Conservation (phyloP, 2,329 filamentous ascomycete species). For the Phialophora macrospora region DNA sequence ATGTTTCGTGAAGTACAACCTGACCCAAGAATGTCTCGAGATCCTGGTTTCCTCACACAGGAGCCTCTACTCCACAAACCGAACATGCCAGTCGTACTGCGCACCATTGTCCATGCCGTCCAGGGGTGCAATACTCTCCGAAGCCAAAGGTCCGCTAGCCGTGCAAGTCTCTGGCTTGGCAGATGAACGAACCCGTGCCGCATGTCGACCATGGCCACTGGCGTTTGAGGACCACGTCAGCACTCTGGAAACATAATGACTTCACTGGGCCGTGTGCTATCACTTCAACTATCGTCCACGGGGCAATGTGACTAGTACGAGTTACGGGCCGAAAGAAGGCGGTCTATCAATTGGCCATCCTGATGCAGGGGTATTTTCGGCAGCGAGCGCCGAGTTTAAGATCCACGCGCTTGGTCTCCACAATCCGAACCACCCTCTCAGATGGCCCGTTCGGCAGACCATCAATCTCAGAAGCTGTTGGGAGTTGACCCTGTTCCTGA, state of each 20-base stretch:
- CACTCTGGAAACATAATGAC: not conserved
- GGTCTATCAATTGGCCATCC: not conserved
- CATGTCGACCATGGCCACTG: not conserved
- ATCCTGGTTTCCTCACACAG: not conserved
- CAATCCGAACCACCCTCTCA: conserved; percentile 4
- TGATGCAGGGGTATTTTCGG: not conserved
- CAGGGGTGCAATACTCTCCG: not conserved
- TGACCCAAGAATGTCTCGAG: not conserved
- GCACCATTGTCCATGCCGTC: not conserved
- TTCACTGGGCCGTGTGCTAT: not conserved
- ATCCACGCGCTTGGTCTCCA: not conserved
- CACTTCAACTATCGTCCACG: not conserved
- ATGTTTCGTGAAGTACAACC: not conserved
- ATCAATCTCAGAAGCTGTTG: not conserved
- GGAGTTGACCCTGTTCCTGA: not conserved
- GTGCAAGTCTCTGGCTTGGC: not conserved
- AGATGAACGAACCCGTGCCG: too few species aligned
- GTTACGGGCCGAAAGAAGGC: not conserved
- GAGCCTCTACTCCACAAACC: not conserved
- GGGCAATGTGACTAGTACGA: not conserved
- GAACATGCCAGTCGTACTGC: not conserved
- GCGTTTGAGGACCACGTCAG: not conserved
- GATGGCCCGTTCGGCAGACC: not conserved
- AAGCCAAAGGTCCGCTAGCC: not conserved
- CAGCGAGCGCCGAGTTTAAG: too few species aligned